Evolutionary conservation across 345 rosid species (phyloP), one percentile per base, ranked within the genome.

Genomic region (Kandelia obovata): DNA sequence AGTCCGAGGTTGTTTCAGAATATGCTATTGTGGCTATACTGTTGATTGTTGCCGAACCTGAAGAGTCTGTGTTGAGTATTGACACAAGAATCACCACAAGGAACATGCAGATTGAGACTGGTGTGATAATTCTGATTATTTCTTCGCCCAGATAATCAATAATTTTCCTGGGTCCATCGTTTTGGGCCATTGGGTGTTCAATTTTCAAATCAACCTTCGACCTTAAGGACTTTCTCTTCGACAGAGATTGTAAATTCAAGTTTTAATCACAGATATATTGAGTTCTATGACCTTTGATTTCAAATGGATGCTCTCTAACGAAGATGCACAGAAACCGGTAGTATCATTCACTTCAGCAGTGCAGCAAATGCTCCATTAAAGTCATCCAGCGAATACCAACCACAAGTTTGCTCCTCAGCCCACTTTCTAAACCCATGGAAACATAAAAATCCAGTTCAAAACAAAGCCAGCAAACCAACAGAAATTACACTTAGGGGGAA

Each of bases 71-170:
- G 73, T 83, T 84, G 64, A 94, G 81, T 60, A 87, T 66, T 20
- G 90, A 83, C 61, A 89, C 98, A 47, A 94, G 78, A 80, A 89
- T 78, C 32, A 91, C 97, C 77, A 93, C 97, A 68, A 87, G 35
- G 65, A 91, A 71, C 97, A 89, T 91, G 78, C 98, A 91, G 60
- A 89, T 88, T 65, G 96, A 91, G 69, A 91, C 98, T 2, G 97
- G 97, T 7, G 85, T 83, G 46, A 94, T 34, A 75, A 94, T 94
- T 82, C 86, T 77, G 82, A 94, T 73, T 75, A 94, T 86, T 74
- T 94, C 97, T 84, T 89, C 95, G 1, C 98, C 97, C 46, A 91
- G 21, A 7, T 89, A 75, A 52, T 88, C 90, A 1, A 87, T 73
- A 21, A 91, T 51, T 70, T 81, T 81, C 43, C 69, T 67, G 79